phyloP scores from a whole-genome alignment of 2,329 filamentous ascomycete genomes.

The Simplicillium sp. region DNA sequence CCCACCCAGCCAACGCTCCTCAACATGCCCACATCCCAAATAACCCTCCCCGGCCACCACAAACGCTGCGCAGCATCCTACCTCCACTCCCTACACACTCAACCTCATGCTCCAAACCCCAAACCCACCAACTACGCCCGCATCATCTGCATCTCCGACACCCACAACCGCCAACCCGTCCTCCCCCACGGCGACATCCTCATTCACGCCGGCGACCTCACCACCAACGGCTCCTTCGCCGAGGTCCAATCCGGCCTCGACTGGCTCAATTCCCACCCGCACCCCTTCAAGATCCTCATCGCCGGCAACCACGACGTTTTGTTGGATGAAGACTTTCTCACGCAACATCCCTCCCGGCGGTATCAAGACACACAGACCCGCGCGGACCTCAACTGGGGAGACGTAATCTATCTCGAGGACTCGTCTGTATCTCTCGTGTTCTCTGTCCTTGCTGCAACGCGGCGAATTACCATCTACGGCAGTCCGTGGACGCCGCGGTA shows the following conservation, averaged over 20 bases:
- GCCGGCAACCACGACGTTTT: slow-evolving; percentile 35
- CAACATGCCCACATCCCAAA: too few relatives aligned
- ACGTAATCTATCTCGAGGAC: slow-evolving; percentile 13
- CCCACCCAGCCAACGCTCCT: too few relatives aligned
- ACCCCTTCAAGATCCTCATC: slow-evolving; percentile 31
- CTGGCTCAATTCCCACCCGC: slow-evolving; percentile 28
- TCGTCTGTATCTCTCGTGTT: slow-evolving; percentile 5
- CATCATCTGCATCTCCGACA: slow-evolving; percentile 51
- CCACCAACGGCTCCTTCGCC: slow-evolving; percentile 28
- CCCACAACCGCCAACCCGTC: slow-evolving; percentile 24
- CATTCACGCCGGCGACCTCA: slow-evolving; percentile 37
- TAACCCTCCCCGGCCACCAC: too few relatives aligned
- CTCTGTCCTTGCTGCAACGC: neutral
- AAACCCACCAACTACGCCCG: too few relatives aligned
- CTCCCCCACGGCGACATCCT: slow-evolving; percentile 31
- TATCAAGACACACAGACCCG: slow-evolving; percentile 7
- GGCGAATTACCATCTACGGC: slow-evolving; percentile 10
- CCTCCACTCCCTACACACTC: too few relatives aligned
- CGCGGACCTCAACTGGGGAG: slow-evolving; percentile 11
- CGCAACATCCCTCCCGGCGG: slow-evolving; percentile 3
- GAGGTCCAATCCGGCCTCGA: slow-evolving; percentile 26
- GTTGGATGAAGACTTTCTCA: slow-evolving; percentile 29
- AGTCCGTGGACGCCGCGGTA: slow-evolving; percentile 13
- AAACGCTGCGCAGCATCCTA: too few relatives aligned
- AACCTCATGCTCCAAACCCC: too few relatives aligned